Evolutionary conservation across 2,329 filamentous ascomycete genomes (phyloP).

Genomic region (Diaporthe nobilis): DNA sequence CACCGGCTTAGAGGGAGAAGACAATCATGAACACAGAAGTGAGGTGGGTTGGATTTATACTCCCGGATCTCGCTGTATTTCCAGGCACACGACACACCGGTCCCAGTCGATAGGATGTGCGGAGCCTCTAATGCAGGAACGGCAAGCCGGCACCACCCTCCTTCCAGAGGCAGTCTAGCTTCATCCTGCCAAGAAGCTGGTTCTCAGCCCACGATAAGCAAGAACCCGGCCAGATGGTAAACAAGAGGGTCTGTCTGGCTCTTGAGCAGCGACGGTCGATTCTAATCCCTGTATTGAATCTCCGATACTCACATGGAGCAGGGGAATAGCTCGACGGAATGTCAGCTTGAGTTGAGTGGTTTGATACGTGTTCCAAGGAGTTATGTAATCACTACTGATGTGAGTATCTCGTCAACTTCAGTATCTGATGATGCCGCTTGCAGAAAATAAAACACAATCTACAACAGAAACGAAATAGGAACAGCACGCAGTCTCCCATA

Average conservation of each 20-base stretch:
- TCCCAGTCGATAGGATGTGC: background rate
- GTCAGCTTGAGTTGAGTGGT: background rate
- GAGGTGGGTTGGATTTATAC: background rate
- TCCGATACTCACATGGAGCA: background rate
- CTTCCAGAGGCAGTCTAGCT: slow-evolving; percentile 23
- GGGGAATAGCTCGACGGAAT: background rate
- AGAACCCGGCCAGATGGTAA: background rate
- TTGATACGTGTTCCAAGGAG: background rate
- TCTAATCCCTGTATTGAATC: background rate
- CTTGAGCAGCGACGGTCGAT: background rate
- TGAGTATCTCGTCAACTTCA: background rate
- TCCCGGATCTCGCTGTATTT: background rate
- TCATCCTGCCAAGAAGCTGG: background rate
- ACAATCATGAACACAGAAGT: background rate
- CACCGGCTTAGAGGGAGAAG: background rate
- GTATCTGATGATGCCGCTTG: background rate
- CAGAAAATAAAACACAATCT: background rate
- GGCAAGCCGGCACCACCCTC: slow-evolving; percentile 1
- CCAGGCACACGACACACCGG: background rate
- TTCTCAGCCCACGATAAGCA: slow-evolving; percentile 16
- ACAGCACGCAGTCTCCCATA: too few relatives aligned
- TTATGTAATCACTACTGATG: background rate
- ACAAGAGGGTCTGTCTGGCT: background rate
- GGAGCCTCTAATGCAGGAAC: slow-evolving; percentile 26
- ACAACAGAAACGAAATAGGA: too few relatives aligned